These are phyloP conservation scores for Saitozyma podzolica DNA, from an alignment of 768 basidiomycete genomes.

Conservation along the genomic window DNA sequence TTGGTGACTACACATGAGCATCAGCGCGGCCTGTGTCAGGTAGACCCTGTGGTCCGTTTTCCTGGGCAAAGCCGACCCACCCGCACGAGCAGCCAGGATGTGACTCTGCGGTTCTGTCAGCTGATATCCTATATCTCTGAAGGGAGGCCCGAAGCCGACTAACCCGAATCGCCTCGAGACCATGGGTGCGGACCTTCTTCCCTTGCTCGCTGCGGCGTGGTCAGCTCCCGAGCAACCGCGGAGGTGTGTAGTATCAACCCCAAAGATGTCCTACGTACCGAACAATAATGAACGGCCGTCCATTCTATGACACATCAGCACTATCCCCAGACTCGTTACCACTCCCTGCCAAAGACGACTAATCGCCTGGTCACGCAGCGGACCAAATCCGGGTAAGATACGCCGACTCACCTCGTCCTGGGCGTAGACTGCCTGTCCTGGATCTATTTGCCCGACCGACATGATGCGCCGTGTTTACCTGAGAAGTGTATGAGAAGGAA, in stretches of 20 bases:
- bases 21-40: neutral
- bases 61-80: constrained; percentile 18
- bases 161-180: constrained; percentile 93
- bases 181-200: constrained; percentile 88
- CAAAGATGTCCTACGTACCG: constrained; percentile 40
- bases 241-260: neutral
- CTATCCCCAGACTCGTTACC: neutral
- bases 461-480: constrained; percentile 15
- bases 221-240: constrained; percentile 6
- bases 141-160: constrained; percentile 11
- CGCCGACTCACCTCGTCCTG: constrained; percentile 50
- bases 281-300: constrained; percentile 95
- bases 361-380: too few relatives aligned
- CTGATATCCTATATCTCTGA: neutral
- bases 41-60: neutral
- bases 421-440: constrained; percentile 54
- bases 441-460: constrained; percentile 50
- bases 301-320: constrained; percentile 62
- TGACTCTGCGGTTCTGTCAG: constrained; percentile 58
- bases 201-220: constrained; percentile 68
- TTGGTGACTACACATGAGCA: constrained; percentile 69
- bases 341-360: neutral
- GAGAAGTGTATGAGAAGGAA: neutral
- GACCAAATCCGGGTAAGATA: neutral
- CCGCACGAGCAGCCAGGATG: constrained; percentile 80